A percentile compares a stretch with the other conserved stretches of the same genome.
These are phyloP conservation scores for Globisporangium paddicum DNA, from an alignment of 352 stramenopile genomes.

Conservation along the genomic window DNA sequence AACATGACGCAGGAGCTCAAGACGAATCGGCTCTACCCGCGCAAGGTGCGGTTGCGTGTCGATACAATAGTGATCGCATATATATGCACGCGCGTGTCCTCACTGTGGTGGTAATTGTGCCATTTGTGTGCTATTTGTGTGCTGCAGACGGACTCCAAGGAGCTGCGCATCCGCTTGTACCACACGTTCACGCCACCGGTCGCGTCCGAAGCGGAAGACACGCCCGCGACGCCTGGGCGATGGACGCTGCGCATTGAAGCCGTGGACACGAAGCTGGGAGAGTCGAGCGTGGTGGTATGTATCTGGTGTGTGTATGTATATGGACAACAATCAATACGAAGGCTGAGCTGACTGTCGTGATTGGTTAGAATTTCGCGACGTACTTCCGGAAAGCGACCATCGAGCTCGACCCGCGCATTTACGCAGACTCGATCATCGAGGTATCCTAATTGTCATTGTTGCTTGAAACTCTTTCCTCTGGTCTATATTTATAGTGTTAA, in stretches of 20 bases:
- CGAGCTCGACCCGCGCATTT: slow-evolving; percentile 61
- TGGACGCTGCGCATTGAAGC: slow-evolving; percentile 73
- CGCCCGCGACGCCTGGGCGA: slow-evolving; percentile 24
- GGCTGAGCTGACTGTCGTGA: background rate
- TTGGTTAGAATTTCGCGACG: slow-evolving; percentile 60
- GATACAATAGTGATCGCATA: background rate
- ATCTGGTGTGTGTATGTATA: no score
- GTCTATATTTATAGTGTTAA: background rate
- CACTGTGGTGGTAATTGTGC: no score
- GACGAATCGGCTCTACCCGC: slow-evolving; percentile 55
- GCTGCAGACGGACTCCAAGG: slow-evolving; percentile 44
- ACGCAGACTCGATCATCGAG: slow-evolving; percentile 66
- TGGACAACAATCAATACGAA: no score
- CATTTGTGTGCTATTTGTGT: background rate
- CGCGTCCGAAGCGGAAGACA: slow-evolving; percentile 21
- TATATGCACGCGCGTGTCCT: background rate
- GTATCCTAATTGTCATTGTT: slow-evolving; percentile 13
- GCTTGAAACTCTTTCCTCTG: background rate
- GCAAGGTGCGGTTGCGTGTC: slow-evolving; percentile 17
- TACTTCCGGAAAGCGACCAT: slow-evolving; percentile 78
- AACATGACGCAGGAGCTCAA: slow-evolving; percentile 51
- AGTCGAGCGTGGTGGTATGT: slow-evolving; percentile 35
- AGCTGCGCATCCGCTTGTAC: slow-evolving; percentile 50
- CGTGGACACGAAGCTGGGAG: slow-evolving; percentile 24
- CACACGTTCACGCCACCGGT: slow-evolving; percentile 56